A percentile compares a stretch with the other conserved stretches of the same genome.
Evolutionary conservation across 179 eudicot species (phyloP).

Genomic region (Beta corolliflora): DNA sequence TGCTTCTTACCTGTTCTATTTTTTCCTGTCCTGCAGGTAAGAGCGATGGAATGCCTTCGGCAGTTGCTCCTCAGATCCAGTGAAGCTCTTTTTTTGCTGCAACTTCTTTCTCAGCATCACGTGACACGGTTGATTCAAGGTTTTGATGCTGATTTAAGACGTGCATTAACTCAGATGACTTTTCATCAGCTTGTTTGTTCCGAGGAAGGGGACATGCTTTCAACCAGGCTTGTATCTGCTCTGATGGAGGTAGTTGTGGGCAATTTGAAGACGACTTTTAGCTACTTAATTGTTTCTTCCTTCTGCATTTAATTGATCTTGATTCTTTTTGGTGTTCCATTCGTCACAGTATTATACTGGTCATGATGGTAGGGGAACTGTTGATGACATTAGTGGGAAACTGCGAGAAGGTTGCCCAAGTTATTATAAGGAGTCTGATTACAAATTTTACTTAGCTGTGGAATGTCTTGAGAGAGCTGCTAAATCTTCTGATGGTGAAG

Average conservation of each 20-base stretch:
- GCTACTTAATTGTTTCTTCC: constrained; percentile 3
- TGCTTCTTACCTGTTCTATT: constrained; percentile 5
- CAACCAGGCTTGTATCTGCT: constrained; percentile 89
- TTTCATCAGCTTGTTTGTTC: constrained; percentile 92
- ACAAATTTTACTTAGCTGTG: constrained; percentile 93
- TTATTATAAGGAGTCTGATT: constrained; percentile 92
- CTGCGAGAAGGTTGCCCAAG: constrained; percentile 95
- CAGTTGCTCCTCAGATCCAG: constrained; percentile 92
- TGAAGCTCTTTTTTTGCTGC: constrained; percentile 85
- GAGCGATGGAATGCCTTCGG: constrained; percentile 92
- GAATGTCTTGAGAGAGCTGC: constrained; percentile 98
- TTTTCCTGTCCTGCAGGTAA: constrained; percentile 57
- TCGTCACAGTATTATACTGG: constrained; percentile 84
- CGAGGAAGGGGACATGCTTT: constrained; percentile 90
- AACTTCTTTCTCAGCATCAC: constrained; percentile 89
- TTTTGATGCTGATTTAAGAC: constrained; percentile 59
- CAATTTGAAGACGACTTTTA: not conserved
- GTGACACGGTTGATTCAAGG: constrained; percentile 77
- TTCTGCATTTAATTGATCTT: constrained; percentile 1
- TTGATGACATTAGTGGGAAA: constrained; percentile 84
- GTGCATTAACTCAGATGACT: constrained; percentile 67
- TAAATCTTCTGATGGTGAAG: constrained; percentile 64
- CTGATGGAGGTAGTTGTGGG: constrained; percentile 87
- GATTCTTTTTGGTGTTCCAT: not conserved
- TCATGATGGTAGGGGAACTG: constrained; percentile 96